Evolutionary conservation across 441 rosid genomes (phyloP), one percentile per base, ranked within the genome.

Genomic region (Erodium trifolium): DNA sequence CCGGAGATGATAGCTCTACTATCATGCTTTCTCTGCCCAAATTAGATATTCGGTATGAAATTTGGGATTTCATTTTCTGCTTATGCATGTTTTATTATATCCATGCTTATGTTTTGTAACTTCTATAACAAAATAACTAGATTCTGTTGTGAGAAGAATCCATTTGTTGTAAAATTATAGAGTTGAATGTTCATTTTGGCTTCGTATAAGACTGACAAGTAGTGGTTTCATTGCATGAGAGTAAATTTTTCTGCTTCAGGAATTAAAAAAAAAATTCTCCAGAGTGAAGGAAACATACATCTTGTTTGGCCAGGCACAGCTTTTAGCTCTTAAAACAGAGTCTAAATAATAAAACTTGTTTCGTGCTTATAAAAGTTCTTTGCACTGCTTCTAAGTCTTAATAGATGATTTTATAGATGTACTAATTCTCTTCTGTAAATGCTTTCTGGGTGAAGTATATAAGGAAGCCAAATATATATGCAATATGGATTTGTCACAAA

Each of bases 1-100:
- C 82, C 78, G 87, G 82, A 82, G 90, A 82, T 75, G 79, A 82
- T 69, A 83, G 88, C 82, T 80, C 86, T 72, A 66, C 76, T 23
- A 76, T 91, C 69, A 45, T 67, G 68, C 70, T 94, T 77, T 78
- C 84, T 70, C 72, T 86, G 53, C 81, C 76, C 12, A 82, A 76
- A 68, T 68, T 81, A 64, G 82, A 85, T 79, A 68, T 83, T 75
- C 12, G 93, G 97, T 90, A 80, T 41, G 86, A 74, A 59, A 23
- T 64, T 66, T 16, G 13, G 18, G 43, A n/a, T 17, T 55, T 16
- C 66, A 29, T 62, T 41, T 63, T 67, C 14, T 65, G 70, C 27
- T 71, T 65, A 55, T 72, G 18, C 6, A 3, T 37, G 67, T 23
- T 17, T 65, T 23, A 67, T 31, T 59, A 16, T 43, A n/a, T 53